Evolutionary conservation across 2,329 filamentous ascomycete genomes (phyloP), one percentile per base, ranked within the genome.

Genomic region (Pseudogymnoascus sp.): DNA sequence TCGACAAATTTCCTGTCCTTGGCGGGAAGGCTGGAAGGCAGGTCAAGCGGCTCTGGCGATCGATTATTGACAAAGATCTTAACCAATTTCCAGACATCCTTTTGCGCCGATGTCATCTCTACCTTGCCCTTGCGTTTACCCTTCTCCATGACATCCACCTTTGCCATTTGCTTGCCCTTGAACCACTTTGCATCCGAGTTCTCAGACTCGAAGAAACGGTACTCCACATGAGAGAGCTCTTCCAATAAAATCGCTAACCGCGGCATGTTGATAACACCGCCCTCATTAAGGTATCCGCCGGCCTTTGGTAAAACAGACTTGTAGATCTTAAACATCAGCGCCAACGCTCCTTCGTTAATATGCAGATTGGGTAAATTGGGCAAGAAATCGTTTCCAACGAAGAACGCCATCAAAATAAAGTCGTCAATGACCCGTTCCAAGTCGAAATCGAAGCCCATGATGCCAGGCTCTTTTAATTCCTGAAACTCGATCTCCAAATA

Each of bases 361-460:
- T 99, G 95, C 68, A 99, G 78, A 72, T 96, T 91, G 4, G 96
- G 96, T 64, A 99, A 82, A 77, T 99, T 97, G 2, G 95, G 95
- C 75, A 99, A 83, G 79, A 99, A 99, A 83, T 99, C 95, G 77
- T 99, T 99, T 74, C 95, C 95, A 71, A 99, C 91, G 76, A 99
- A 99, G 79, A 99, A 99, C 59, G 93, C 93, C 92, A 99, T 97
- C 65, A 99, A 84, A 74, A 99, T 98, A 76, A 99, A 99, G 80
- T 99, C 95, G 75, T 99, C 95, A 78, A 99, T 98, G 72, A 99
- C 87, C 67, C 89, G 86, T 79, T 99, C 95, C 82, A 99, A 89
- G 73, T 99, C 90, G 73, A 96, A 99, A 59, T 85, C 80, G 70
- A 97, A 93, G 41, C 79, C 81, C 69, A 96, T 80, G 69, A 81